phyloP scores from a whole-genome alignment of 768 basidiomycete species.

The Lactarius vividus region DNA sequence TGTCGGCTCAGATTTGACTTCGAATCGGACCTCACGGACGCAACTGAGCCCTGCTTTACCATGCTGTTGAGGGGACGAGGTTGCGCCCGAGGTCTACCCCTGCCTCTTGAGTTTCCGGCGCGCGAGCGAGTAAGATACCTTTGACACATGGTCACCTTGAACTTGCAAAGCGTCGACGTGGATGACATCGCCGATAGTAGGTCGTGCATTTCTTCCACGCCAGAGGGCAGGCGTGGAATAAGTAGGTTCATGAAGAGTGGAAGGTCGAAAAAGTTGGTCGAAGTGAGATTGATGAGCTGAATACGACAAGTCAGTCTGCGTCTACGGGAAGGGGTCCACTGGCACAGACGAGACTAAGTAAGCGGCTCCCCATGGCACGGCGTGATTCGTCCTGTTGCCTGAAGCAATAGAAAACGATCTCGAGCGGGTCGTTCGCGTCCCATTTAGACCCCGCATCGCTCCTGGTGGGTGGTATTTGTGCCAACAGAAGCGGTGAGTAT shows the following conservation, averaged over 20 bases:
- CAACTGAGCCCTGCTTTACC: slow-evolving; percentile 2
- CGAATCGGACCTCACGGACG: not conserved
- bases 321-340: slow-evolving; percentile 1
- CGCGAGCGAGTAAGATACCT: slow-evolving; percentile 26
- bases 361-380: slow-evolving; percentile 31
- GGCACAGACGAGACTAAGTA: slow-evolving; percentile 34
- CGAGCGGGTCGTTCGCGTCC: slow-evolving; percentile 52
- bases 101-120: slow-evolving; percentile 16
- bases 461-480: slow-evolving; percentile 57
- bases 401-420: slow-evolving; percentile 39
- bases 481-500: slow-evolving; percentile 53
- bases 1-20: slow-evolving; percentile 16
- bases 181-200: slow-evolving; percentile 32
- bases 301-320: slow-evolving; percentile 8
- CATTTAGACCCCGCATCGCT: slow-evolving; percentile 48
- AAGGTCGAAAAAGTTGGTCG: slow-evolving; percentile 35
- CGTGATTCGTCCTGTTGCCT: slow-evolving; percentile 30
- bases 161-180: slow-evolving; percentile 30
- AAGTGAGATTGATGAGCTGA: slow-evolving; percentile 38
- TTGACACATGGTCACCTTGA: slow-evolving; percentile 35
- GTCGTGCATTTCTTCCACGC: slow-evolving; percentile 26
- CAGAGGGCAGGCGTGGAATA: slow-evolving; percentile 31
- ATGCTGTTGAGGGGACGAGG: slow-evolving; percentile 30
- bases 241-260: slow-evolving; percentile 35
- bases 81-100: slow-evolving; percentile 30